Evolutionary conservation across 2,329 filamentous ascomycete genomes (phyloP).

Genomic region (Ophiostoma triangulosporum): DNA sequence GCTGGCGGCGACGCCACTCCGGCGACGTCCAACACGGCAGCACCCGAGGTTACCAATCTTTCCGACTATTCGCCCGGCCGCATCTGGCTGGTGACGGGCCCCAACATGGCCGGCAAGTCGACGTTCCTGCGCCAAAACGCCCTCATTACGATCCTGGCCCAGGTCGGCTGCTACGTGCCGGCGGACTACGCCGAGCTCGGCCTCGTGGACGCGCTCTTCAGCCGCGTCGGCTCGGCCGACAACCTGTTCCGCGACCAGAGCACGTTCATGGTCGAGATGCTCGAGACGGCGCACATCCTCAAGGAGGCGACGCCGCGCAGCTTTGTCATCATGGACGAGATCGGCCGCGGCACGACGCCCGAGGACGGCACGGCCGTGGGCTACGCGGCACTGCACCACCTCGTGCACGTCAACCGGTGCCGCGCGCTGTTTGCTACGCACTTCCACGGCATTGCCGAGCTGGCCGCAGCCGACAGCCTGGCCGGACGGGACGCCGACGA

Average conservation of each 20-base stretch:
- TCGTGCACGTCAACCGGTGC: conserved; percentile 64
- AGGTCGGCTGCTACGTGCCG: conserved; percentile 85
- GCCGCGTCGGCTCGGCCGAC: conserved; percentile 83
- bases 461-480: conserved; percentile 45
- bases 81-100: conserved; percentile 59
- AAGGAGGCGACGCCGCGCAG: conserved; percentile 69
- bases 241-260: conserved; percentile 91
- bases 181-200: conserved; percentile 76
- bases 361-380: conserved; percentile 84
- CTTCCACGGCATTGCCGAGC: conserved; percentile 73
- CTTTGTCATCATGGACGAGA: conserved; percentile 97
- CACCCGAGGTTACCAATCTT: no score
- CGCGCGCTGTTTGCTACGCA: conserved; percentile 88
- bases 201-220: conserved; percentile 92
- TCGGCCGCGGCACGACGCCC: conserved; percentile 85
- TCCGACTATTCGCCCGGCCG: no score
- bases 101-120: conserved; percentile 98
- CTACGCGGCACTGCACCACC: conserved; percentile 74
- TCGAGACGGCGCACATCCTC: conserved; percentile 85
- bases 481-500: conserved; percentile 16
- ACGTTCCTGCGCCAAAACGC: conserved; percentile 95
- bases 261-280: conserved; percentile 99
- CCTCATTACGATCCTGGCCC: conserved; percentile 82
- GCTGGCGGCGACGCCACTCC: conserved; percentile 15
- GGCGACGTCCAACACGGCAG: neutral